phyloP scores from a whole-genome alignment of 208 protist genomes.

The Leptomonas pyrrhocoris region DNA sequence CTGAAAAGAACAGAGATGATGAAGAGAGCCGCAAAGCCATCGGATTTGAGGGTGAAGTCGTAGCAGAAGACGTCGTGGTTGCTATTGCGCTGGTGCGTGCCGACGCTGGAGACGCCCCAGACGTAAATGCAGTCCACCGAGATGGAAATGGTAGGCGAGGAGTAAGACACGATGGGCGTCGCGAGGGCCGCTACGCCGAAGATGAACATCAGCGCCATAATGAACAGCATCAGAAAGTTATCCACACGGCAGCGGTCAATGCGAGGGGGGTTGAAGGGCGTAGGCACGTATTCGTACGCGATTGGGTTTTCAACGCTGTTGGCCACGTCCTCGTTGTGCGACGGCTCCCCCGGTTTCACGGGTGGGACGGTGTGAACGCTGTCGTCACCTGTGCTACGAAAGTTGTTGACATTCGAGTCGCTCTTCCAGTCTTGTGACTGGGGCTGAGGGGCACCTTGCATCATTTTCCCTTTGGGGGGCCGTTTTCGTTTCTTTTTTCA shows the following conservation, averaged over 20 bases:
- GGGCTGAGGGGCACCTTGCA: background rate
- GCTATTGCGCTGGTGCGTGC: conserved; percentile 8
- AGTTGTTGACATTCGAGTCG: conserved; percentile 3
- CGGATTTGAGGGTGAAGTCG: conserved; percentile 17
- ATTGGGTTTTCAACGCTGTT: background rate
- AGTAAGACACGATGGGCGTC: conserved; percentile 27
- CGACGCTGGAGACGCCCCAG: background rate
- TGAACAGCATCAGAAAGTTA: conserved; percentile 34
- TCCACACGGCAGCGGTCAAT: conserved; percentile 41
- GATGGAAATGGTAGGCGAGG: conserved; percentile 16
- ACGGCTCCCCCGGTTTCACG: background rate
- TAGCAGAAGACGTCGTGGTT: conserved; percentile 32
- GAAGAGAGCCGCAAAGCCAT: conserved; percentile 22
- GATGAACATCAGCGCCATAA: conserved; percentile 23
- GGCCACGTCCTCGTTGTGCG: background rate
- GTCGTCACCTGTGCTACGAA: background rate
- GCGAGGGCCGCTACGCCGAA: conserved; percentile 28
- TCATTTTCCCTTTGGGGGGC: background rate
- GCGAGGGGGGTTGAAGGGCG: conserved; percentile 35
- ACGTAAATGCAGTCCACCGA: conserved; percentile 16
- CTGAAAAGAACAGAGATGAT: conserved; percentile 24
- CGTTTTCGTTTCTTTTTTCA: conserved; percentile 1
- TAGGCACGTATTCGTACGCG: conserved; percentile 38
- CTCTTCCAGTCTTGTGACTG: conserved; percentile 8
- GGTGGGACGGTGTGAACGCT: background rate